Evolutionary conservation across 805 yeast genomes (phyloP).

Genomic region (Cyberlindnera xylosilytica): DNA sequence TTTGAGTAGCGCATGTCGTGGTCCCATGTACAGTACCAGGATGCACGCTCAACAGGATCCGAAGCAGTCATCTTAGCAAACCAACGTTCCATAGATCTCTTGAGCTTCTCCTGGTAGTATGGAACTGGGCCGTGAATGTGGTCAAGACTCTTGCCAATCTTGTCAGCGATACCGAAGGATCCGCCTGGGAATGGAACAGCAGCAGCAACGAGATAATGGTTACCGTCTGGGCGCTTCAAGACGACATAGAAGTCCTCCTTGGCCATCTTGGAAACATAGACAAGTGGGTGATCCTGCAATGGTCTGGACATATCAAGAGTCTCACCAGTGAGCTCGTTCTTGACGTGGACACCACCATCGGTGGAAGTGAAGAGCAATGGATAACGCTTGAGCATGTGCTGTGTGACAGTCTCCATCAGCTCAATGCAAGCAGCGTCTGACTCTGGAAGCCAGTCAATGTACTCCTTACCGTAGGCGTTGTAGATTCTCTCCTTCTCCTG

Average conservation of each 20-base stretch:
- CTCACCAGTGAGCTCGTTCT: slow-evolving; percentile 62
- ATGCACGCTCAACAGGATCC: slow-evolving; percentile 69
- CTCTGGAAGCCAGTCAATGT: slow-evolving; percentile 66
- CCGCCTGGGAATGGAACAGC: slow-evolving; percentile 83
- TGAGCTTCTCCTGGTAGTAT: slow-evolving; percentile 60
- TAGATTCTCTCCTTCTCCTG: slow-evolving; percentile 59
- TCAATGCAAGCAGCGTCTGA: slow-evolving; percentile 59
- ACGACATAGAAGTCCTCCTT: slow-evolving; percentile 75
- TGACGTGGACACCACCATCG: slow-evolving; percentile 49
- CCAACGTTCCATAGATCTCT: slow-evolving; percentile 73
- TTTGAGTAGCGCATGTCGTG: slow-evolving; percentile 54
- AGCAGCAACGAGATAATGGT: slow-evolving; percentile 65
- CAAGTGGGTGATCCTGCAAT: slow-evolving; percentile 59
- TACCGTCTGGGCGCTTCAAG: slow-evolving; percentile 49
- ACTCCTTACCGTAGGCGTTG: slow-evolving; percentile 55
- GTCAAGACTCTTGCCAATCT: slow-evolving; percentile 61
- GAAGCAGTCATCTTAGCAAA: slow-evolving; percentile 57
- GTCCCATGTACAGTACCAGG: slow-evolving; percentile 77
- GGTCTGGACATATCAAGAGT: slow-evolving; percentile 57
- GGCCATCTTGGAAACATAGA: slow-evolving; percentile 63
- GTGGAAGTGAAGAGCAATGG: slow-evolving; percentile 55
- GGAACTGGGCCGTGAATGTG: slow-evolving; percentile 68
- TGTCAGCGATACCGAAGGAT: slow-evolving; percentile 57
- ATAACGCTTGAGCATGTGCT: slow-evolving; percentile 58
- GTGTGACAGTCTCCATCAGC: slow-evolving; percentile 58